Conservation (phyloP, 1,139 yeast genomes). For the Saccharomyces hybrid region DNA sequence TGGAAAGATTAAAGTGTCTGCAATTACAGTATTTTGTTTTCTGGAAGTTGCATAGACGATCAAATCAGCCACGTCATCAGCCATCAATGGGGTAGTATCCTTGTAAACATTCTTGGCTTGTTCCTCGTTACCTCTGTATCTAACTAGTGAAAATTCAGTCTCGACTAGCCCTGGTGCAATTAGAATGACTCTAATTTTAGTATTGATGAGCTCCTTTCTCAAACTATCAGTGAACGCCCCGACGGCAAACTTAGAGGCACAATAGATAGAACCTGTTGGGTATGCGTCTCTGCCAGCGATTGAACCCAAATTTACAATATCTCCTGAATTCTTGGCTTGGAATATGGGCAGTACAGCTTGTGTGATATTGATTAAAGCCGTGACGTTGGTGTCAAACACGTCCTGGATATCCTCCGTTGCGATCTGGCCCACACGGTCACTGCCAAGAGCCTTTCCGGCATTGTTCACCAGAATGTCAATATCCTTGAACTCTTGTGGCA, state of each 20-base stretch:
- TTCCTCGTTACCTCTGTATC: slow-evolving; percentile 62
- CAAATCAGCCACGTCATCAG: slow-evolving; percentile 75
- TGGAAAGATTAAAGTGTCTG: slow-evolving; percentile 71
- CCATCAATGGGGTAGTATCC: slow-evolving; percentile 64
- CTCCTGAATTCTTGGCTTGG: slow-evolving; percentile 53
- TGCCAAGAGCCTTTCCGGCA: slow-evolving; percentile 76
- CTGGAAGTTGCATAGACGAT: slow-evolving; percentile 67
- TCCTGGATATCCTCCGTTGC: slow-evolving; percentile 46
- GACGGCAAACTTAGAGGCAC: slow-evolving; percentile 82
- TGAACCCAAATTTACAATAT: slow-evolving; percentile 75
- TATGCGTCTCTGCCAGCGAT: slow-evolving; percentile 85
- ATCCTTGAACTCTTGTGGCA: slow-evolving; percentile 49
- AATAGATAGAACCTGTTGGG: slow-evolving; percentile 80
- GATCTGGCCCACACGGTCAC: slow-evolving; percentile 54
- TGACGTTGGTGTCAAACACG: slow-evolving; percentile 65
- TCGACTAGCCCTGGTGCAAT: slow-evolving; percentile 85
- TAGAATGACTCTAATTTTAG: slow-evolving; percentile 71
- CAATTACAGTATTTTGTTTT: slow-evolving; percentile 66
- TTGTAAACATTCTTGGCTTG: slow-evolving; percentile 67
- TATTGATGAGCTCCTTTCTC: slow-evolving; percentile 68
- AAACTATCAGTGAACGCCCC: slow-evolving; percentile 67
- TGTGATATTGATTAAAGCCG: slow-evolving; percentile 63
- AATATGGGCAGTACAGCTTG: slow-evolving; percentile 58
- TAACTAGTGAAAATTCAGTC: slow-evolving; percentile 73
- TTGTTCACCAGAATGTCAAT: slow-evolving; percentile 68